phyloP scores from a whole-genome alignment of 805 yeast species.

The Lipomyces sp. region DNA sequence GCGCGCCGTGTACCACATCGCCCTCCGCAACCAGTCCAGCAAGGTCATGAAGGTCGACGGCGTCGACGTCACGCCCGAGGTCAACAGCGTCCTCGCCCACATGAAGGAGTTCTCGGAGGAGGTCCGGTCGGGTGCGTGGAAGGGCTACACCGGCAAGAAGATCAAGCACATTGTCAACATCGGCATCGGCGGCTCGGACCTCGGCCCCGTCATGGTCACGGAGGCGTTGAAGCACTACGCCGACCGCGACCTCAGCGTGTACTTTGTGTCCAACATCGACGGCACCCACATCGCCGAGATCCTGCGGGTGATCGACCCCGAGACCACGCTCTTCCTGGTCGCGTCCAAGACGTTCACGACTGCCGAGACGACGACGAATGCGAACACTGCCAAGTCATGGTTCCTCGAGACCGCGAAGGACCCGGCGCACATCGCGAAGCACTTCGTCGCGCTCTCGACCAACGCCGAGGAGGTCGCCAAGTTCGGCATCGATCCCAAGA shows the following conservation, averaged over 20 bases:
- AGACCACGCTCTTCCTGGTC: conserved; percentile 73
- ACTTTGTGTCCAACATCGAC: conserved; percentile 97
- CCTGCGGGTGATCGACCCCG: conserved; percentile 72
- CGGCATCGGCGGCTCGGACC: conserved; percentile 98
- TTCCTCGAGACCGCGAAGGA: conserved; percentile 73
- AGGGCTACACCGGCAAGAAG: conserved; percentile 91
- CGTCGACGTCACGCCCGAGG: conserved; percentile 83
- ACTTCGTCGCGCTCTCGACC: conserved; percentile 94
- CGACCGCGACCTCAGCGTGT: conserved; percentile 59
- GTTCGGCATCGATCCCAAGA: conserved; percentile 95
- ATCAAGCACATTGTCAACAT: conserved; percentile 94
- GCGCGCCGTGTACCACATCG: conserved; percentile 96
- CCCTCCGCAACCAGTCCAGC: conserved; percentile 87
- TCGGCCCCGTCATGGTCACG: conserved; percentile 99
- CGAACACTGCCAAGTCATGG: conserved; percentile 93
- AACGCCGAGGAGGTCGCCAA: conserved; percentile 86
- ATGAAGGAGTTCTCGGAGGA: conserved; percentile 92
- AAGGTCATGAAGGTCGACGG: conserved; percentile 88
- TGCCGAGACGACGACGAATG: conserved; percentile 96
- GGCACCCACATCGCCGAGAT: conserved; percentile 97
- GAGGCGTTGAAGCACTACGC: conserved; percentile 94
- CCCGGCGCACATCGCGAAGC: conserved; percentile 79
- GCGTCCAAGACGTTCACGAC: conserved; percentile 88
- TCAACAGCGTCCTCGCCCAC: conserved; percentile 85
- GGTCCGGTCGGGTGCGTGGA: conserved; percentile 93